These are phyloP conservation scores for Barnettozyma californica DNA, from an alignment of 805 yeast species.

Conservation along the genomic window DNA sequence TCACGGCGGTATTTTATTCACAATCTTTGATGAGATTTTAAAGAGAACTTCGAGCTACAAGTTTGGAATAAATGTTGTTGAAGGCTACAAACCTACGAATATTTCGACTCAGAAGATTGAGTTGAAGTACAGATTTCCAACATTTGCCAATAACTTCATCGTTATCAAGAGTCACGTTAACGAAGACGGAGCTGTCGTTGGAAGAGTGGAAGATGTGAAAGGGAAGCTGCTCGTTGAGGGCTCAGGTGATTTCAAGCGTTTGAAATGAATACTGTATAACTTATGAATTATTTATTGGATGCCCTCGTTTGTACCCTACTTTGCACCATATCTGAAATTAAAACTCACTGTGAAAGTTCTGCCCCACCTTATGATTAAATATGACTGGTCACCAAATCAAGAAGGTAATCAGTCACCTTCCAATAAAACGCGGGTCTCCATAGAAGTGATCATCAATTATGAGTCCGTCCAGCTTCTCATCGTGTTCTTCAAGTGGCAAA, in stretches of 20 bases:
- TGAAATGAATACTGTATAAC: neutral
- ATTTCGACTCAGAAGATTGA: slow-evolving; percentile 44
- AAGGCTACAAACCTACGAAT: slow-evolving; percentile 35
- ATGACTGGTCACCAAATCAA: neutral
- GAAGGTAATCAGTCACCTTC: too few relatives aligned
- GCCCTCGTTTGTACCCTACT: too few relatives aligned
- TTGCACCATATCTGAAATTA: too few relatives aligned
- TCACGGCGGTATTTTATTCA: slow-evolving; percentile 86
- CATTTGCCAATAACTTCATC: slow-evolving; percentile 73
- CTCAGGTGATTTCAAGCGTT: slow-evolving; percentile 36
- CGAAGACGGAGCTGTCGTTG: slow-evolving; percentile 37
- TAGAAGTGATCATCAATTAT: slow-evolving; percentile 35
- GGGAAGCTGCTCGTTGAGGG: slow-evolving; percentile 58
- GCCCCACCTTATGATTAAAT: neutral
- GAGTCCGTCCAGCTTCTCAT: slow-evolving; percentile 51
- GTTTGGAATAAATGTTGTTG: slow-evolving; percentile 26
- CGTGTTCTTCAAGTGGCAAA: slow-evolving; percentile 60
- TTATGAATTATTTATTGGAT: too few relatives aligned
- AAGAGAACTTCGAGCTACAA: slow-evolving; percentile 45
- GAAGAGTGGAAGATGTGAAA: slow-evolving; percentile 46
- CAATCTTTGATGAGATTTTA: slow-evolving; percentile 72
- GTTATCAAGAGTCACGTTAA: slow-evolving; percentile 50
- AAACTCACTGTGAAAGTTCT: too few relatives aligned
- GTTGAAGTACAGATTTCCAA: slow-evolving; percentile 61
- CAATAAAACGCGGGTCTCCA: neutral